Evolutionary conservation across 768 basidiomycete species (phyloP), one percentile per base, ranked within the genome.

Genomic region (Tulasnella sp.): DNA sequence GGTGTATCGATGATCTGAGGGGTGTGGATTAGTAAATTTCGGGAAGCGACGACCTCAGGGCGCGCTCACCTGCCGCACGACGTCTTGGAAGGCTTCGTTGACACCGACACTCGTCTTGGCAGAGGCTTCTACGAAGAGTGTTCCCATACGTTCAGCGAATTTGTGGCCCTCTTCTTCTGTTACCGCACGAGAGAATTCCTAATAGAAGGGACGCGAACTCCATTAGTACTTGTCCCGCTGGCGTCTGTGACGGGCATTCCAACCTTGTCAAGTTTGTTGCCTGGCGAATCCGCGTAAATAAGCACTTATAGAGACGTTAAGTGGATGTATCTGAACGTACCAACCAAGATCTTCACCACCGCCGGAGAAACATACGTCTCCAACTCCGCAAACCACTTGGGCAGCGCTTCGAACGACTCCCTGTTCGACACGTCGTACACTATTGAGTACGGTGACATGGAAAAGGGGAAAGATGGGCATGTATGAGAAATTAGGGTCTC

Each of bases 361-460:
- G 83, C 82, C 17, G 75, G 74, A 1, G 82, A 82, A 53, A 93
- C 87, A 66, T 96, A 97, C 9, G 88, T 93, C 66, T 97, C 92
- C 5, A 98, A 81, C 37, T 58, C 58, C 31, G 46, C 50, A 27
- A 74, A 72, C 96, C 96, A 99, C 58, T 83, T 76, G 14, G 90
- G 84, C n/a, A 98, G 79, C 7, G 90, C 86, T 19, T 97, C 91
- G 66, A 93, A 98, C 0, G 91, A 88, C 68, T 89, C 86, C 32
- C 91, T 78, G 63, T 84, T 91, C 6, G 93, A 79, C 34, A 97
- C 89, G 69, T 98, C 96, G 69, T 98, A 99, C 3, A 98, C 94
- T 92, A 65, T 43, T 14, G 29, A 32, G 27, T 36, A 21, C 17
- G 21, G 32, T n/a, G 52, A 43, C 12, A n/a, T n/a, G 14, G 12